Evolutionary conservation across 441 rosid genomes (phyloP).

Genomic region (California macrophylla): DNA sequence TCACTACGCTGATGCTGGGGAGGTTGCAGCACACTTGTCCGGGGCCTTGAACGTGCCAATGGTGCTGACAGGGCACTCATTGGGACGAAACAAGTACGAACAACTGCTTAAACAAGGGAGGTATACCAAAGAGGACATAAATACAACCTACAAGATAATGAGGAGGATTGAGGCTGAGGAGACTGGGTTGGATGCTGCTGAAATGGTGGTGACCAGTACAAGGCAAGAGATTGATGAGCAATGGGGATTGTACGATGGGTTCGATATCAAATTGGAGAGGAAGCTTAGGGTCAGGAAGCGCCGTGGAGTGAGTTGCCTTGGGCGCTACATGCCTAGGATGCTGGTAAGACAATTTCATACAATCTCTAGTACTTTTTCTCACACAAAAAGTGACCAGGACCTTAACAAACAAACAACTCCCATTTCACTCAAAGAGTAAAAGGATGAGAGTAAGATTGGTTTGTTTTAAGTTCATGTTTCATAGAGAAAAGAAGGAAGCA

Average conservation of each 20-base stretch:
- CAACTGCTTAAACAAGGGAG: slow-evolving; percentile 66
- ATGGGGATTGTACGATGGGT: slow-evolving; percentile 73
- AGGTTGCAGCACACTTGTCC: slow-evolving; percentile 52
- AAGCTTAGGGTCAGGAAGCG: slow-evolving; percentile 55
- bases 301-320: slow-evolving; percentile 58
- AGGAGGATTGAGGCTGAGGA: slow-evolving; percentile 63
- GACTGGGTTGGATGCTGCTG: slow-evolving; percentile 53
- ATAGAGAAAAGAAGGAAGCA: not conserved
- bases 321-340: slow-evolving; percentile 63
- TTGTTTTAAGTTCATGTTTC: not conserved
- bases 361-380: not conserved
- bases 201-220: slow-evolving; percentile 67
- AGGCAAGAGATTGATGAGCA: slow-evolving; percentile 70
- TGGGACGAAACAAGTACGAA: slow-evolving; percentile 65
- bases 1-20: slow-evolving; percentile 65
- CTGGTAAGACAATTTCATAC: slow-evolving; percentile 35
- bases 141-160: slow-evolving; percentile 52
- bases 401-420: not conserved
- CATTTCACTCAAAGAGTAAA: not conserved
- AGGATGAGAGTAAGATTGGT: not conserved
- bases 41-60: slow-evolving; percentile 64
- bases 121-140: slow-evolving; percentile 50
- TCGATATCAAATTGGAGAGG: slow-evolving; percentile 58
- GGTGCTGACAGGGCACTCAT: slow-evolving; percentile 65
- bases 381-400: not conserved